phyloP scores from a whole-genome alignment of 164 flowering plant species.

The Berberis thunbergii region DNA sequence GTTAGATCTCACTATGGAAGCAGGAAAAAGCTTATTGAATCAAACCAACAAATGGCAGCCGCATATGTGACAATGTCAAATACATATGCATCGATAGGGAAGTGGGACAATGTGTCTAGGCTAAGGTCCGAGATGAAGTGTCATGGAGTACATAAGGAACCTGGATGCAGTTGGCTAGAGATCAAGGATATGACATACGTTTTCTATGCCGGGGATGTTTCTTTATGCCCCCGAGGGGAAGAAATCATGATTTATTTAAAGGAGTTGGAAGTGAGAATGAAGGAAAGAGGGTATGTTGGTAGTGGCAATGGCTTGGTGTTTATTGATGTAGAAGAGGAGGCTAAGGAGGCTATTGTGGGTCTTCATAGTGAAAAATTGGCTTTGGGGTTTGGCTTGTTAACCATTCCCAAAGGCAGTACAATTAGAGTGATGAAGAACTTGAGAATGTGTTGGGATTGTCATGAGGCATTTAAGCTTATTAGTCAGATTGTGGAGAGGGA shows the following conservation, averaged over 20 bases:
- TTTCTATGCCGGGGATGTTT: slow-evolving; percentile 43
- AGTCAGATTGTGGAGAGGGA: slow-evolving; percentile 46
- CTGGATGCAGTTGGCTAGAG: slow-evolving; percentile 79
- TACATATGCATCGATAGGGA: slow-evolving; percentile 40
- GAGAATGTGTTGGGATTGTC: slow-evolving; percentile 66
- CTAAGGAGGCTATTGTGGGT: slow-evolving; percentile 36
- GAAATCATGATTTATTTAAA: slow-evolving; percentile 30
- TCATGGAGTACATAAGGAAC: slow-evolving; percentile 42
- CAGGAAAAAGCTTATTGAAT: slow-evolving; percentile 34
- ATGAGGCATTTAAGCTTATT: slow-evolving; percentile 52
- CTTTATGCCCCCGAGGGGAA: slow-evolving; percentile 19
- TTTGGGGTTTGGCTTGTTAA: slow-evolving; percentile 49
- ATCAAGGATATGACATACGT: slow-evolving; percentile 26
- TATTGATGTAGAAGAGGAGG: slow-evolving; percentile 62
- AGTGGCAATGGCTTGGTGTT: slow-evolving; percentile 33
- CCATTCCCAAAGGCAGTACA: slow-evolving; percentile 38
- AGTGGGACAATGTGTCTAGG: slow-evolving; percentile 37
- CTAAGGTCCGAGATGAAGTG: slow-evolving; percentile 42
- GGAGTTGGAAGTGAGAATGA: slow-evolving; percentile 45
- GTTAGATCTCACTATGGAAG: slow-evolving; percentile 44
- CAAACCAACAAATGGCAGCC: slow-evolving; percentile 35
- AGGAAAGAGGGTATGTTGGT: slow-evolving; percentile 41
- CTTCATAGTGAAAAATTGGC: slow-evolving; percentile 70
- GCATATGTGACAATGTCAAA: slow-evolving; percentile 57
- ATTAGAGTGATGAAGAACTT: slow-evolving; percentile 63